A percentile compares a stretch with the other conserved stretches of the same genome.
Evolutionary conservation across 306 rosid species (phyloP).

Genomic region (Prosopis cineraria): DNA sequence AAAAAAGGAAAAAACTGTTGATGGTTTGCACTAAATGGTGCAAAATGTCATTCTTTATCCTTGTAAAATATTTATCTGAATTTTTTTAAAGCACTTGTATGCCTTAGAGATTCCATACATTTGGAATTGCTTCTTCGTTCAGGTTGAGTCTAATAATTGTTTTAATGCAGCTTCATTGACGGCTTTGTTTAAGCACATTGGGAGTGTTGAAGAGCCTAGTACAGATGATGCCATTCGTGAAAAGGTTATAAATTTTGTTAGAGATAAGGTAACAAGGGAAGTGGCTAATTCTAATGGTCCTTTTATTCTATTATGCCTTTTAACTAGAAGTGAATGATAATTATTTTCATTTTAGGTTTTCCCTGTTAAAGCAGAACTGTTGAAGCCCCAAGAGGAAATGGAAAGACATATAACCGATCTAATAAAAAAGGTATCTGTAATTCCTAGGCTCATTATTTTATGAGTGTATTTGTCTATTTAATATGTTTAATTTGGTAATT

Average conservation of each 20-base stretch:
- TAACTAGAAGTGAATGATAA: conserved; percentile 30
- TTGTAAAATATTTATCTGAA: background rate
- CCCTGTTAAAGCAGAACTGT: conserved; percentile 83
- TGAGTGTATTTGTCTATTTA: background rate
- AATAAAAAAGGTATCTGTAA: conserved; percentile 71
- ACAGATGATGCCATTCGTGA: conserved; percentile 85
- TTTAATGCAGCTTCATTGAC: conserved; percentile 91
- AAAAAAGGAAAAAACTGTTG: background rate
- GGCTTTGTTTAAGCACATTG: conserved; percentile 95
- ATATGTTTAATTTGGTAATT: conserved; percentile 16
- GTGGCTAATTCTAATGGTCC: conserved; percentile 15
- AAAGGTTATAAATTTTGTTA: conserved; percentile 85
- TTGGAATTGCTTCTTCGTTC: conserved; percentile 13
- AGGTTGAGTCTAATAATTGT: conserved; percentile 37
- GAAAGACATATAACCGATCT: conserved; percentile 97
- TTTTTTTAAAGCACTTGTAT: background rate
- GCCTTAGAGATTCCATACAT: conserved; percentile 17
- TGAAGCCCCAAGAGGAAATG: conserved; percentile 97
- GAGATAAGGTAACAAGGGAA: conserved; percentile 74
- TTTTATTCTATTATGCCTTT: conserved; percentile 14
- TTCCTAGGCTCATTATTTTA: conserved; percentile 31
- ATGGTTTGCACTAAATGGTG: background rate
- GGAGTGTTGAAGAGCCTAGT: conserved; percentile 83
- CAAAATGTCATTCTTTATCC: background rate
- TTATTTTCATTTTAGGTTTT: conserved; percentile 66